phyloP scores from a whole-genome alignment of 192 early-diverging fungal species.

The Umbelopsis sp. region DNA sequence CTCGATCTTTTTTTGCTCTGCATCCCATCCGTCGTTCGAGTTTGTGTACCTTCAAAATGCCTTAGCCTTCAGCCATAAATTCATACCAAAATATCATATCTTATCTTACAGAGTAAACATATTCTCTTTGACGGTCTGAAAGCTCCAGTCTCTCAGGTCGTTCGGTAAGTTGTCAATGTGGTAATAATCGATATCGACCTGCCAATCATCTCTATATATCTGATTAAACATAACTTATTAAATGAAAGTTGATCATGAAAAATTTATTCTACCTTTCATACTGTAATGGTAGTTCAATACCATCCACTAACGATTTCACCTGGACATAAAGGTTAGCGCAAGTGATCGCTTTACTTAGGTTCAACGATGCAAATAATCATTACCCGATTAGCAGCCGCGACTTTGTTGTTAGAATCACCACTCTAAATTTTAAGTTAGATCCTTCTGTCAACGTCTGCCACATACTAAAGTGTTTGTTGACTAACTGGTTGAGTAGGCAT shows the following conservation, averaged over 20 bases:
- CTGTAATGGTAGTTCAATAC: slow-evolving; percentile 12
- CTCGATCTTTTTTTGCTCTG: slow-evolving; percentile 56
- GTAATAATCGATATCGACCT: slow-evolving; percentile 43
- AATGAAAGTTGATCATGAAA: background rate
- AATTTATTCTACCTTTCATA: slow-evolving; percentile 25
- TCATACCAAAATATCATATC: background rate
- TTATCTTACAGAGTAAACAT: slow-evolving; percentile 58
- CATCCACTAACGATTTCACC: slow-evolving; percentile 15
- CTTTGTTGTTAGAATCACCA: background rate
- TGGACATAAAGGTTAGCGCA: background rate
- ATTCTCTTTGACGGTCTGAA: slow-evolving; percentile 63
- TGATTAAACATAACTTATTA: background rate
- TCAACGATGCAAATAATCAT: background rate
- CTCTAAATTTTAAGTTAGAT: background rate
- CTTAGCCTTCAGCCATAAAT: background rate
- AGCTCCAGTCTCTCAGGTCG: slow-evolving; percentile 47
- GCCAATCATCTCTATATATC: slow-evolving; percentile 22
- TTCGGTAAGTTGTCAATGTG: slow-evolving; percentile 41
- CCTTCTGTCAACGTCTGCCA: no score
- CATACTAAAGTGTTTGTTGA: no score
- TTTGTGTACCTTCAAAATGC: slow-evolving; percentile 50
- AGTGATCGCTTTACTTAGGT: background rate
- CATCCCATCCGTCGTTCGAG: slow-evolving; percentile 70
- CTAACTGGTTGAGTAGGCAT: no score
- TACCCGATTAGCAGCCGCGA: slow-evolving; percentile 7